Percentiles rank a stretch among this genome's conserved stretches.
Evolutionary conservation across 2,329 filamentous ascomycete species (phyloP).

Genomic region (Thelonectria discophora): DNA sequence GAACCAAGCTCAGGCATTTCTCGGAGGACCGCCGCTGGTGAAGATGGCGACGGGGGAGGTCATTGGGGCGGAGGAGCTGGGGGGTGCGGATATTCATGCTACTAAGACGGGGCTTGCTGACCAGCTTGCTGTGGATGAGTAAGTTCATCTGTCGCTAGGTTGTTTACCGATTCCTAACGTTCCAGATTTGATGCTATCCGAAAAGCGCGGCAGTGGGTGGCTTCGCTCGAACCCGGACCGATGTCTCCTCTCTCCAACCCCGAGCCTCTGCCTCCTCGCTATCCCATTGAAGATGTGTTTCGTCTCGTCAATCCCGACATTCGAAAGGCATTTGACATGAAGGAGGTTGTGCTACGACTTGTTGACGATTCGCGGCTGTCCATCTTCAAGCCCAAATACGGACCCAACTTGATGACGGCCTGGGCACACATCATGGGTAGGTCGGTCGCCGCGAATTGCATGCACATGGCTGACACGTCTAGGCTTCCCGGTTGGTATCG

Average conservation of each 20-base stretch:
- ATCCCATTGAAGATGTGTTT: slow-evolving; percentile 50
- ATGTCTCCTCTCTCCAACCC: neutral
- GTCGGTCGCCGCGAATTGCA: neutral
- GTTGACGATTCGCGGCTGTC: slow-evolving; percentile 52
- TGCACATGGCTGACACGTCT: neutral
- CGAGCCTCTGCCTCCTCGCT: slow-evolving; percentile 37
- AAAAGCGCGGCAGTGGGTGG: slow-evolving; percentile 39
- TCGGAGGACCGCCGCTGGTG: slow-evolving; percentile 55
- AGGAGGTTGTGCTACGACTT: slow-evolving; percentile 51
- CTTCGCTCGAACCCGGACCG: slow-evolving; percentile 51
- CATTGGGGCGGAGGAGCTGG: slow-evolving; percentile 52
- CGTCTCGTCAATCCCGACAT: slow-evolving; percentile 50
- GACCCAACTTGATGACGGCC: slow-evolving; percentile 48
- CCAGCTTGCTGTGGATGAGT: slow-evolving; percentile 53
- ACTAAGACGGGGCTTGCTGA: slow-evolving; percentile 53
- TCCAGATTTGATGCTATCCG: slow-evolving; percentile 26
- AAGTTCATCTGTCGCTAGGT: slow-evolving; percentile 29
- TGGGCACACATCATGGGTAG: slow-evolving; percentile 49
- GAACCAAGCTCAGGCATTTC: slow-evolving; percentile 54
- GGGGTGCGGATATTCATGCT: slow-evolving; percentile 53
- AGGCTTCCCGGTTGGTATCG: slow-evolving; percentile 50
- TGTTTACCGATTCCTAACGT: neutral
- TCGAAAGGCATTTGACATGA: slow-evolving; percentile 41
- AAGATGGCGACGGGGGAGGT: slow-evolving; percentile 58
- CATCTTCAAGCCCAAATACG: slow-evolving; percentile 53